Evolutionary conservation across 306 rosid species (phyloP).

Genomic region (Ammopiptanthus mongolicus): DNA sequence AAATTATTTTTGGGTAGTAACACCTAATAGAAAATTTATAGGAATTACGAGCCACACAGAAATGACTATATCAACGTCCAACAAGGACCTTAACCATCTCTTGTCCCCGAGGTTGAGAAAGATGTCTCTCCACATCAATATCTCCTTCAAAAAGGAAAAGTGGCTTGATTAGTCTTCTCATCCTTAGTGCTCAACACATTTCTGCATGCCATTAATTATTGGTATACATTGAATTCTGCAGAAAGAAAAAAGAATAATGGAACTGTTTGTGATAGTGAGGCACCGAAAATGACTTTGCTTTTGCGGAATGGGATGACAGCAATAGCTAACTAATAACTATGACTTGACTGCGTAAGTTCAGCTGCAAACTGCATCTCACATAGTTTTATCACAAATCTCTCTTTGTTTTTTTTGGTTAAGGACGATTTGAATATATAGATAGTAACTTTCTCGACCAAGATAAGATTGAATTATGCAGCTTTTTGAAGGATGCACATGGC

Average conservation of each 20-base stretch:
- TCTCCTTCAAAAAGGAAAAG: conserved; percentile 39
- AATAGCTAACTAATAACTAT: conserved; percentile 11
- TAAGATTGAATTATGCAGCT: conserved; percentile 34
- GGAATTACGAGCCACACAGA: conserved; percentile 21
- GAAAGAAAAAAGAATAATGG: background rate
- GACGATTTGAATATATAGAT: background rate
- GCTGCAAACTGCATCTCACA: conserved; percentile 3
- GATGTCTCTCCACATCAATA: conserved; percentile 41
- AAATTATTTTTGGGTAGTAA: too few relatives aligned
- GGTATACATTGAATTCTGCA: conserved; percentile 24
- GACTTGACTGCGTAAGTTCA: conserved; percentile 20
- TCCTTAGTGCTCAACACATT: conserved; percentile 49
- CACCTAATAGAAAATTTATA: background rate
- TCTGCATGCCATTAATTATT: conserved; percentile 27
- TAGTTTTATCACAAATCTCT: conserved; percentile 13
- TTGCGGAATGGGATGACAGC: conserved; percentile 14
- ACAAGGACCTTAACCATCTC: conserved; percentile 42
- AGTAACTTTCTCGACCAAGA: conserved; percentile 22
- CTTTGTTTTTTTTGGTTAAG: background rate
- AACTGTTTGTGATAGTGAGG: conserved; percentile 16
- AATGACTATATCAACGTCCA: background rate
- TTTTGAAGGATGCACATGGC: conserved; percentile 29
- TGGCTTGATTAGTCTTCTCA: conserved; percentile 26
- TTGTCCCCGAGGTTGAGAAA: conserved; percentile 49
- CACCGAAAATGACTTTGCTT: conserved; percentile 9